Percentiles rank a stretch among this genome's conserved stretches.
Evolutionary conservation across 352 stramenopile genomes (phyloP).

Genomic region (Phytophthora citricola): DNA sequence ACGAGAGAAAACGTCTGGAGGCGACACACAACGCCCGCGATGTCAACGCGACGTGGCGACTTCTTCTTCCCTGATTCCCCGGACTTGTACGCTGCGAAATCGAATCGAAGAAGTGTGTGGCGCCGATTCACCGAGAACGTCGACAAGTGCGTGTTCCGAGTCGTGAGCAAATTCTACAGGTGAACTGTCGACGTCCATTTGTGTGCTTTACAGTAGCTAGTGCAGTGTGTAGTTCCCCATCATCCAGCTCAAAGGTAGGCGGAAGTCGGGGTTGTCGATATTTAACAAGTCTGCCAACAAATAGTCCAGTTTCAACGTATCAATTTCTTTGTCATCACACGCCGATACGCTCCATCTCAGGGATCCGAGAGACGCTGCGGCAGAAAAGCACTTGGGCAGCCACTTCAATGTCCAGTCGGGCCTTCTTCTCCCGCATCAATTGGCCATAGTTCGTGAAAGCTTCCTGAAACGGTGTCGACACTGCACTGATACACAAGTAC

Average conservation of each 20-base stretch:
- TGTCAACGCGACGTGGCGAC: conserved; percentile 19
- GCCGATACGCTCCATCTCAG: conserved; percentile 87
- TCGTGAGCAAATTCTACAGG: conserved; percentile 44
- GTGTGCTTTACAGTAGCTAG: background rate
- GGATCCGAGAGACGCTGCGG: conserved; percentile 76
- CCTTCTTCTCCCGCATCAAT: conserved; percentile 82
- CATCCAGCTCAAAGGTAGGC: conserved; percentile 22
- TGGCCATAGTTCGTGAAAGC: conserved; percentile 82
- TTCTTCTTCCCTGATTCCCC: conserved; percentile 15
- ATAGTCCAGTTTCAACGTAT: background rate
- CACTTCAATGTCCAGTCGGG: conserved; percentile 79
- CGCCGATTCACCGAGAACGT: conserved; percentile 32
- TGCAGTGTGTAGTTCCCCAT: background rate
- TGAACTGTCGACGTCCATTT: conserved; percentile 2
- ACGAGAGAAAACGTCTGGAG: conserved; percentile 11
- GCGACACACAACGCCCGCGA: conserved; percentile 27
- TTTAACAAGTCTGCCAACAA: conserved; percentile 11
- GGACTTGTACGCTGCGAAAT: conserved; percentile 23
- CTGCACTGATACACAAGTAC: conserved; percentile 80
- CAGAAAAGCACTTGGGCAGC: conserved; percentile 83
- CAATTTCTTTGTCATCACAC: conserved; percentile 21
- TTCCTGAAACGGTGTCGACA: conserved; percentile 79
- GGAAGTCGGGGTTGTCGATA: conserved; percentile 5
- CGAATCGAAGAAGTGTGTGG: conserved; percentile 35
- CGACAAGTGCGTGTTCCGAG: conserved; percentile 36